Evolutionary conservation across 352 stramenopile species (phyloP), one percentile per base, ranked within the genome.

Genomic region (Bremia lactucae): DNA sequence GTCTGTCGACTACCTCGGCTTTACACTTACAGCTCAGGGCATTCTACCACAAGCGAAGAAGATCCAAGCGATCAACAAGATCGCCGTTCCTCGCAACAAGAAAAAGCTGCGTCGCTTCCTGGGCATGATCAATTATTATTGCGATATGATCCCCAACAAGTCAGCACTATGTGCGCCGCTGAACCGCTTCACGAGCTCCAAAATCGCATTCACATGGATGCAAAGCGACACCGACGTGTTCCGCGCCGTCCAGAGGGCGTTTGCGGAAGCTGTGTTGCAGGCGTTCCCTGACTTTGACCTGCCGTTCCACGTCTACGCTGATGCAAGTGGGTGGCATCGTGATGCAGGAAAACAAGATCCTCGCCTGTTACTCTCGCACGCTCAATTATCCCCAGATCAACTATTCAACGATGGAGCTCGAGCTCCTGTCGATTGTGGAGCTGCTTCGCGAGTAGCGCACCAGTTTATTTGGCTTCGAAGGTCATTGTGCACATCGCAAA

Each of bases 401-500:
- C 10, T 46, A 46, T n/a, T 33, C 29, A 20, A 46, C 36, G 4
- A 46, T 53, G 46, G 46, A 42, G 31, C n/a, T 42, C 1, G 37
- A 53, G 6, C 16, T 47, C 2, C 16, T 53, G 2, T 46, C 36
- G 38, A 11, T 46, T 5, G 46, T 46, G 10, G 28, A 55, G 7
- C 40, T 55, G 22, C 26, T 46, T 0, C 44, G 45, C 2, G 35
- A 55, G 6, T 49, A 41, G 22, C 11, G 39, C 2, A 46, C 47
- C 0, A 49, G 49, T 24, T 14, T 55, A 3, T 31, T 49, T 1
- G 39, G 39, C n/a, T 46, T 55, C 26, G 39, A 25, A 6, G 6
- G 21, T 55, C 2, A 10, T 49, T 0, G 33, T 42, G 9, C 20
- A 49, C 3, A 49, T 42, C 47, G 49, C 34, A 55, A 49, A 20